Evolutionary conservation across 2,329 filamentous ascomycete genomes (phyloP).

Genomic region (Colletotrichum echinochloae): DNA sequence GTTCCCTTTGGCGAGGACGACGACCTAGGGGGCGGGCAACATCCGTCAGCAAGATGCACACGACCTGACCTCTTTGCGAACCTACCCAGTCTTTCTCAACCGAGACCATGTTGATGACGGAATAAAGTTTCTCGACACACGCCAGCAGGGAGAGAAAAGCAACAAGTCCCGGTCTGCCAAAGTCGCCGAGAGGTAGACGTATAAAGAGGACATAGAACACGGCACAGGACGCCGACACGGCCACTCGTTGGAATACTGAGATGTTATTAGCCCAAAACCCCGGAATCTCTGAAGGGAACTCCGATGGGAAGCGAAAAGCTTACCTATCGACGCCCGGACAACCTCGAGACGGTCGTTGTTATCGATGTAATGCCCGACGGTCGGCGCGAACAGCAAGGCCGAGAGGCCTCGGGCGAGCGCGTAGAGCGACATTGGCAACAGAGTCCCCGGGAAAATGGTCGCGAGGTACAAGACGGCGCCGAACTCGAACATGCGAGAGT

Average conservation of each 20-base stretch:
- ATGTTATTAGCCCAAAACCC: neutral
- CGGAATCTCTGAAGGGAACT: rapidly evolving
- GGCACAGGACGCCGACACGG: slow-evolving; percentile 32
- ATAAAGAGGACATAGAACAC: slow-evolving; percentile 23
- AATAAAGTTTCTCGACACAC: slow-evolving; percentile 75
- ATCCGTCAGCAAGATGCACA: neutral
- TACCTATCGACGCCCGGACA: slow-evolving; percentile 51
- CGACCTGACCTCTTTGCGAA: neutral
- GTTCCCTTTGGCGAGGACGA: slow-evolving; percentile 50
- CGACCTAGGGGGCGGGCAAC: slow-evolving; percentile 47
- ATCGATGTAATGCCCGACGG: slow-evolving; percentile 64
- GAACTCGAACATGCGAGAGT: slow-evolving; percentile 62
- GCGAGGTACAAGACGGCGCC: slow-evolving; percentile 59
- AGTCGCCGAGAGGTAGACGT: slow-evolving; percentile 4
- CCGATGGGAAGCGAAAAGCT: neutral
- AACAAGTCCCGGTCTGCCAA: neutral
- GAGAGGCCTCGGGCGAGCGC: slow-evolving; percentile 48
- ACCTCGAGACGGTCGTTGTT: slow-evolving; percentile 51
- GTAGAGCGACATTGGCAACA: slow-evolving; percentile 68
- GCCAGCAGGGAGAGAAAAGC: slow-evolving; percentile 20
- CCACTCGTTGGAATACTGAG: slow-evolving; percentile 44
- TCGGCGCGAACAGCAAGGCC: slow-evolving; percentile 47
- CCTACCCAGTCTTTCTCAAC: slow-evolving; percentile 78
- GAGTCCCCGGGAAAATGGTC: slow-evolving; percentile 57
- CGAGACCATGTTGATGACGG: slow-evolving; percentile 74